Base-by-base conservation (phyloP, 2,329 filamentous ascomycete genomes). In the Nigrograna mackinnonii region DNA sequence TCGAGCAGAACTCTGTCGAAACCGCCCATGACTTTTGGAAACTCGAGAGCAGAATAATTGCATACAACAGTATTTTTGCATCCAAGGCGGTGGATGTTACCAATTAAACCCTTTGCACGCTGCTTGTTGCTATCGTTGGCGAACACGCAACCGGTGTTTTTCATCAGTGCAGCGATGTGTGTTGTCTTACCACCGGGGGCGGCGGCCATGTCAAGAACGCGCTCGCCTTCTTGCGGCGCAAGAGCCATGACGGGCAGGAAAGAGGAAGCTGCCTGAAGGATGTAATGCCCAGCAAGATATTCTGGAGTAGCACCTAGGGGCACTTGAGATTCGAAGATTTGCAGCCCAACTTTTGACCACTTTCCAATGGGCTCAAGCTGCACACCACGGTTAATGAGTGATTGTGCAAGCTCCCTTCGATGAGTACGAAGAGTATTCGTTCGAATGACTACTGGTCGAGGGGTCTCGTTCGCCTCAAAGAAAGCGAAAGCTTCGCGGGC, bases 231-330 rank as follows among this genome's bases (percentile, higher is more conserved):
- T 71, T 97, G 92, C 0, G 94, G 94, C 5, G 89, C 91, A 11
- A 99, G 81, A 7, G 94, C 92, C 91, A 99, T 97, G 61, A 96
- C 94, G 50, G 94, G 94, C 37, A 99, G 79, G 77, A 99, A 99
- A 14, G 91, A 96, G 5, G 89, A 95, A 0, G 94, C 94, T 1
- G 94, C 94, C 75, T 99, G 94, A 11, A 99, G 81, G 58, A 99
- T 97, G 75, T 99, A 99, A 70, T 99, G 91, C 14, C 94, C 94
- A 13, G 92, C 91, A 11, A 99, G 83, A 69, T 99, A 99, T 71
- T 99, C 94, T 7, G 94, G 94, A 1, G 94, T 99, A 20, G 94
- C 94, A 79, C 91, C 91, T 1, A 96, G 81, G 3, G 91, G 90
- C 0, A 88, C 84, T 41, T 85, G 86, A 44, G 87, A 89, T 70